Evolutionary conservation across 257 asterid genomes (phyloP), one percentile per base, ranked within the genome.

Genomic region (Ilex aquifolium): DNA sequence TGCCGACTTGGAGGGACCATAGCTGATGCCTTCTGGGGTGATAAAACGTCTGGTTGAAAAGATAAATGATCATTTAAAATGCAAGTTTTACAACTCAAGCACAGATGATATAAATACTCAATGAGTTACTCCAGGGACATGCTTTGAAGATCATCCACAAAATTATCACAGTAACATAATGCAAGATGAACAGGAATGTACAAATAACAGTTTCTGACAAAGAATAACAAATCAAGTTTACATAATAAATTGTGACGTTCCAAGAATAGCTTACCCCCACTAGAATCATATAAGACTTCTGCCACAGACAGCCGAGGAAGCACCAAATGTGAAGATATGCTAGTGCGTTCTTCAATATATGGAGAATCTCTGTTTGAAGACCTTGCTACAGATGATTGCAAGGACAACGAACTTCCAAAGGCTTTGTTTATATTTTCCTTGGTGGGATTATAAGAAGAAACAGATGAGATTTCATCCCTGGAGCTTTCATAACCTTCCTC

Each of bases 401-500:
- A 75, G 3, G 97, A 90, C 56, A 85, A 69, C 62, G 96, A 87
- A 74, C 97, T 85, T 69, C 95, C 95, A 77, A 90, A 83, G 56
- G 84, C 74, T 74, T 65, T 81, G 75, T 76, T 74, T 44, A 85
- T 62, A 69, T 77, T 88, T 67, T 80, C 92, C 77, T 81, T 90
- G 69, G 68, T 31, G 36, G 74, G 85, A 76, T 82, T 87, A 77
- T 80, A 83, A 73, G 95, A 90, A 70, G 96, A 85, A 77, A 90
- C 83, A 59, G 95, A 90, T 57, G 80, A 83, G 61, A 82, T 77
- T 74, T 90, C 96, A 65, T 90, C 96, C 78, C 84, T 83, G 62
- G 95, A 86, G 76, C 99, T 89, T 32, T 85, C 99, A 71, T 85
- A 87, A 54, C 88, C 97, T 76, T 93, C 96, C 78, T 90, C 99